Evolutionary conservation across 2,329 filamentous ascomycete species (phyloP), one percentile per base, ranked within the genome.

Genomic region (Calonectria montana): DNA sequence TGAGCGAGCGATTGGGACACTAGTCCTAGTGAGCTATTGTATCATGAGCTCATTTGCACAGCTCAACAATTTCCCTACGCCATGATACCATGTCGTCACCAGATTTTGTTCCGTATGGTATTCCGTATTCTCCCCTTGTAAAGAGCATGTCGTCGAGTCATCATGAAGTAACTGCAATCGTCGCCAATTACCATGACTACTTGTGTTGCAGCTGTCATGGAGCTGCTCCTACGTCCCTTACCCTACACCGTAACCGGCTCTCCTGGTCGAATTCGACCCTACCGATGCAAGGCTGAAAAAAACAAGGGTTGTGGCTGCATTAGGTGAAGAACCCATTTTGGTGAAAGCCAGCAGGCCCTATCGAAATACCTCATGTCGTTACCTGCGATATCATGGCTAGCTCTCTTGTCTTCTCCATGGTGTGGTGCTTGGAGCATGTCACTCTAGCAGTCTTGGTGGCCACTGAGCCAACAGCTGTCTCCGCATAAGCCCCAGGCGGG

Each of bases 401-500:
- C 21, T 18, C 21, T 59, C 21, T 23, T 23, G 13, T 21, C 35
- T 15, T 59, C 31, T 25, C 21, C 35, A 23, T 21, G 15, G 53
- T 57, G 31, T 35, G n/a, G 15, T 35, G 31, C 21, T 39, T 39
- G 21, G 53, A 25, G 53, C 31, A 59, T 59, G 53, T 59, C 53
- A 59, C 53, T 59, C 31, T 6, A 39, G 31, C 31, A 21, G 53
- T 39, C 53, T 35, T 7, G 53, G 37, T 59, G 53, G 53, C 53
- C 53, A 35, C 53, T 59, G 21, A 59, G 53, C 53, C 65, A 23
- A 66, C 41, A 62, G 39, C 65, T 35, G 29, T 27, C 31, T 35
- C 43, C 21, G 45, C 69, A 69, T 62, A 68, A 35, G 69, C 73
- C 73, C 59, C 73, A 74, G 66, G 69, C 75, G 77, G 77, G 76